These are phyloP conservation scores for Agapanthus africanus DNA, from an alignment of 106 monocot species.

Conservation along the genomic window DNA sequence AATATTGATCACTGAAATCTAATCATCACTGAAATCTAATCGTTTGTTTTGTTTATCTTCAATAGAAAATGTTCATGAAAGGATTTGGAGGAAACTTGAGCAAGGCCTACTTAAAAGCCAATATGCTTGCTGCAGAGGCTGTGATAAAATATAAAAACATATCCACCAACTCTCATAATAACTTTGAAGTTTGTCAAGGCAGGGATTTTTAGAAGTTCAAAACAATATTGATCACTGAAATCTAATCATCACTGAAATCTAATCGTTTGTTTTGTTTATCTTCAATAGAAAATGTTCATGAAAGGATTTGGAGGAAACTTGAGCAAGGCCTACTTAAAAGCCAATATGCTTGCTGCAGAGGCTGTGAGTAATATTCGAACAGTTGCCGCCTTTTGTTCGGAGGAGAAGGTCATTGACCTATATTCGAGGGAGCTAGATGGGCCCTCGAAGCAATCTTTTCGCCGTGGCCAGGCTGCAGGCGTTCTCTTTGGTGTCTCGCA, in stretches of 20 bases:
- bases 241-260: too few relatives aligned
- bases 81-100: constrained; percentile 83
- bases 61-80: constrained; percentile 86
- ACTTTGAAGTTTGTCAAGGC: too few relatives aligned
- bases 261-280: too few relatives aligned
- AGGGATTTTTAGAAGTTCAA: too few relatives aligned
- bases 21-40: too few relatives aligned
- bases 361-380: constrained; percentile 94
- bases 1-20: too few relatives aligned
- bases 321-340: constrained; percentile 75
- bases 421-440: constrained; percentile 65
- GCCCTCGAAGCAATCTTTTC: constrained; percentile 61
- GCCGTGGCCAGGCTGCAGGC: constrained; percentile 74
- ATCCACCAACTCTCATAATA: too few relatives aligned
- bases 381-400: constrained; percentile 89
- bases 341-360: constrained; percentile 97
- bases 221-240: too few relatives aligned
- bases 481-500: constrained; percentile 88
- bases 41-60: background rate
- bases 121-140: constrained; percentile 96
- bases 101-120: constrained; percentile 85
- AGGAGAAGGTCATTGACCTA: constrained; percentile 84
- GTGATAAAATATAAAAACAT: too few relatives aligned
- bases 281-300: constrained; percentile 76
- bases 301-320: constrained; percentile 89